phyloP scores from a whole-genome alignment of 2,329 filamentous ascomycete species.

The Apiospora aurea region DNA sequence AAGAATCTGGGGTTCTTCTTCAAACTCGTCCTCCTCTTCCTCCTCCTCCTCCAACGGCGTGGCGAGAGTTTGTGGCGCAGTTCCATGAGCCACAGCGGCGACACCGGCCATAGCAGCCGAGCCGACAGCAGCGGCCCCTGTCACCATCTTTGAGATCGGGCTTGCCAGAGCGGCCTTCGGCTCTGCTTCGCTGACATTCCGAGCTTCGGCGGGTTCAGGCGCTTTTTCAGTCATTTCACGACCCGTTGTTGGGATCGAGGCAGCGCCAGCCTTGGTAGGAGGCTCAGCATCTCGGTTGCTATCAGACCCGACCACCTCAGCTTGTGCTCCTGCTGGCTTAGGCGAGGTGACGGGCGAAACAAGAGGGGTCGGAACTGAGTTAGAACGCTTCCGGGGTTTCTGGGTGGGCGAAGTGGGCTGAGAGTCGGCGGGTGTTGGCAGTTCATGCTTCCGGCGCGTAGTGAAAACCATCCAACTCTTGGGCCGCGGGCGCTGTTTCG shows the following conservation, averaged over 20 bases:
- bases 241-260: neutral
- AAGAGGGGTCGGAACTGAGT: slow-evolving; percentile 54
- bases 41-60: slow-evolving; percentile 29
- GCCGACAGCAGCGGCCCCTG: slow-evolving; percentile 29
- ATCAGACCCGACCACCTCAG: slow-evolving; percentile 23
- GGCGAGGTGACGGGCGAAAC: slow-evolving; percentile 36
- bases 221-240: neutral
- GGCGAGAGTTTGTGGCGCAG: slow-evolving; percentile 25
- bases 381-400: slow-evolving; percentile 52
- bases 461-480: slow-evolving; percentile 39
- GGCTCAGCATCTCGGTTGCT: neutral
- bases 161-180: slow-evolving; percentile 6
- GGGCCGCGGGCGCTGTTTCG: slow-evolving; percentile 25
- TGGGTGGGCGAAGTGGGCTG: slow-evolving; percentile 39
- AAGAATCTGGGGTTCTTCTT: slow-evolving; percentile 65
- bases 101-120: slow-evolving; percentile 28
- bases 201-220: neutral
- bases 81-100: slow-evolving; percentile 26
- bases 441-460: slow-evolving; percentile 31
- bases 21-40: slow-evolving; percentile 51
- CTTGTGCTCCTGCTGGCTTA: slow-evolving; percentile 24
- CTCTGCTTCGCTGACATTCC: slow-evolving; percentile 23
- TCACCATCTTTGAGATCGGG: slow-evolving; percentile 29
- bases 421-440: slow-evolving; percentile 45
- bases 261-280: neutral